Conservation (phyloP, 1,284 basidiomycete species). For the Cystobasidiaceae sp. region DNA sequence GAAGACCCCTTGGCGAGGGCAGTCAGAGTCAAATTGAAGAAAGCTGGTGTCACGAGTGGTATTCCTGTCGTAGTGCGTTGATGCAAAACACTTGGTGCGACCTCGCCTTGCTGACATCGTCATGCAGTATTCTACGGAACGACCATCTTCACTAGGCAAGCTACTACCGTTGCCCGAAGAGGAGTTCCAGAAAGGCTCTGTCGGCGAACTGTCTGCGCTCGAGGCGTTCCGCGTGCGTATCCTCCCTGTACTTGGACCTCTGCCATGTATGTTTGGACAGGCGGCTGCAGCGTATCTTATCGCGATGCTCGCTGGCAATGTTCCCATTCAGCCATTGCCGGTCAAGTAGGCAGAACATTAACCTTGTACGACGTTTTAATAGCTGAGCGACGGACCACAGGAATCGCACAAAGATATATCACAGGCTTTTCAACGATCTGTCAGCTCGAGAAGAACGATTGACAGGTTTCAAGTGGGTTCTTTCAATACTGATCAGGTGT, state of each 20-base stretch:
- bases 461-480: conserved; percentile 48
- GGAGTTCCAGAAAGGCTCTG: conserved; percentile 81
- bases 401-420: conserved; percentile 74
- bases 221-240: conserved; percentile 92
- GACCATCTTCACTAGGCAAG: conserved; percentile 72
- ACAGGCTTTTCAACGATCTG: conserved; percentile 70
- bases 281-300: conserved; percentile 80
- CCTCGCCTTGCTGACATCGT: conserved; percentile 29
- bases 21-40: conserved; percentile 67
- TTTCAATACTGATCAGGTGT: background rate
- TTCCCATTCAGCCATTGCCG: conserved; percentile 71
- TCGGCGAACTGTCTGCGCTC: conserved; percentile 84
- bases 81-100: background rate
- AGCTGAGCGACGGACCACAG: conserved; percentile 12
- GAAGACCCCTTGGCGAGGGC: conserved; percentile 93
- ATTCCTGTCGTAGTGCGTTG: conserved; percentile 42
- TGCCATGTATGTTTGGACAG: conserved; percentile 61
- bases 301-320: conserved; percentile 73
- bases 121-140: conserved; percentile 80
- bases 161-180: conserved; percentile 86
- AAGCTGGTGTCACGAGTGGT: conserved; percentile 38
- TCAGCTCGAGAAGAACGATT: conserved; percentile 64
- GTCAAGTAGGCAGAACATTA: conserved; percentile 54
- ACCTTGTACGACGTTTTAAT: background rate
- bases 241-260: conserved; percentile 70